Conservation (phyloP, 805 yeast species). For the Yarrowia phangngaensis region DNA sequence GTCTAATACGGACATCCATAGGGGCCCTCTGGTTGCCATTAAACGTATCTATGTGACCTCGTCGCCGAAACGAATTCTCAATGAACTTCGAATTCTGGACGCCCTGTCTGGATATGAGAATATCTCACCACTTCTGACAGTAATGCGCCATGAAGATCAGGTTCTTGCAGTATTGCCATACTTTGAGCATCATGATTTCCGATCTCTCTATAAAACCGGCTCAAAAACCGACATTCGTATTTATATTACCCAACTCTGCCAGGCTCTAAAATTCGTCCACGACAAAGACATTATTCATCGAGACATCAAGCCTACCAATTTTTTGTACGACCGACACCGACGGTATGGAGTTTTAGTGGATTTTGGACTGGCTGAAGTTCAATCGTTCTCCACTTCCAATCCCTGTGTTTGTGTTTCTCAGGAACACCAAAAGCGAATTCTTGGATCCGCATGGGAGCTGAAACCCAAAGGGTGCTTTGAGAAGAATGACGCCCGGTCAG, state of each 20-base stretch:
- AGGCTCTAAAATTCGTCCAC: slow-evolving; percentile 74
- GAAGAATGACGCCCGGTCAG: slow-evolving; percentile 81
- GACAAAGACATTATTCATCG: slow-evolving; percentile 77
- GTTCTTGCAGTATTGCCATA: slow-evolving; percentile 89
- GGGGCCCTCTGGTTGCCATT: slow-evolving; percentile 60
- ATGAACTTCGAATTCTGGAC: slow-evolving; percentile 70
- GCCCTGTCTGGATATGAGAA: slow-evolving; percentile 41
- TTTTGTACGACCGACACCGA: slow-evolving; percentile 60
- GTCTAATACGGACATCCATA: background rate
- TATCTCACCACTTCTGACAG: slow-evolving; percentile 88
- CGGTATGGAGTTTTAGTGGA: slow-evolving; percentile 81
- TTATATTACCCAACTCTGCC: slow-evolving; percentile 75
- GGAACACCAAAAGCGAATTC: slow-evolving; percentile 18
- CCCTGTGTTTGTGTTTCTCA: slow-evolving; percentile 29
- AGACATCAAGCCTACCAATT: slow-evolving; percentile 85
- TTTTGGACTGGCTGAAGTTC: slow-evolving; percentile 84
- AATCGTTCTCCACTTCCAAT: slow-evolving; percentile 30
- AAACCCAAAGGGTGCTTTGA: slow-evolving; percentile 61
- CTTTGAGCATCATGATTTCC: slow-evolving; percentile 84
- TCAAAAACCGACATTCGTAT: slow-evolving; percentile 74
- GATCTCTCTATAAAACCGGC: slow-evolving; percentile 73
- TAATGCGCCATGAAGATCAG: slow-evolving; percentile 82
- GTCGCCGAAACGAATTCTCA: slow-evolving; percentile 84
- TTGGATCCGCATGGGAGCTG: slow-evolving; percentile 29
- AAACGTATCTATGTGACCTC: slow-evolving; percentile 93